Evolutionary conservation across 257 asterid genomes (phyloP).

Genomic region (Penstemon barbatus): DNA sequence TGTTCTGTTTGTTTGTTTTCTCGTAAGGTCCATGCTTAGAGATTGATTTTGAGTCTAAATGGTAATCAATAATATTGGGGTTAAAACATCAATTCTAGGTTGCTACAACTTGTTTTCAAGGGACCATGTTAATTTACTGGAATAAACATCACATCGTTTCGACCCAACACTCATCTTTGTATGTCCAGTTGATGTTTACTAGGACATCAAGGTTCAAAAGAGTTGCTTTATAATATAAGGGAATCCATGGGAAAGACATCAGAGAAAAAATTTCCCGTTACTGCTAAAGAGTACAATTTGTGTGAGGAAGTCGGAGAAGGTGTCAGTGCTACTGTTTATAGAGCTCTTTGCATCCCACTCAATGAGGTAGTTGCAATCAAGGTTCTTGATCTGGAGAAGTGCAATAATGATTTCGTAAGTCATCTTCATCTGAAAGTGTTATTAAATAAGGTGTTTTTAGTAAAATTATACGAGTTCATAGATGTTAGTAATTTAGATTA

Average conservation of each 20-base stretch:
- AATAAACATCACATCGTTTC: not conserved
- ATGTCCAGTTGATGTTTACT: conserved; percentile 28
- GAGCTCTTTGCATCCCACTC: conserved; percentile 82
- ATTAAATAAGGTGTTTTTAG: not conserved
- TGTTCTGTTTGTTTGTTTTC: not conserved
- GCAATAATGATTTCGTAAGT: conserved; percentile 94
- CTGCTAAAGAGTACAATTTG: conserved; percentile 68
- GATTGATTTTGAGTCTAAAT: not conserved
- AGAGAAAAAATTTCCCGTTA: conserved; percentile 71
- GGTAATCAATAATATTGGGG: not conserved
- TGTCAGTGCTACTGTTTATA: conserved; percentile 91
- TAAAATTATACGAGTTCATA: not conserved
- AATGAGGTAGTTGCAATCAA: conserved; percentile 88
- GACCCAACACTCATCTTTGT: conserved; percentile 24
- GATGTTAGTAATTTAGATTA: conserved; percentile 1
- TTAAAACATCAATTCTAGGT: not conserved
- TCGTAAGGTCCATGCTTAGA: not conserved
- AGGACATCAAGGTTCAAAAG: conserved; percentile 33
- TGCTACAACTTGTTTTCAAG: not conserved
- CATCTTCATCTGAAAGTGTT: conserved; percentile 18
- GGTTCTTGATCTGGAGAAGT: conserved; percentile 98
- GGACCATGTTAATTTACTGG: not conserved
- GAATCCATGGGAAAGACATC: conserved; percentile 50
- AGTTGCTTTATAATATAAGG: conserved; percentile 30
- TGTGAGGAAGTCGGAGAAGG: conserved; percentile 98